Conservation (phyloP, 2,329 filamentous ascomycete species). For the Fusarium albidum region DNA sequence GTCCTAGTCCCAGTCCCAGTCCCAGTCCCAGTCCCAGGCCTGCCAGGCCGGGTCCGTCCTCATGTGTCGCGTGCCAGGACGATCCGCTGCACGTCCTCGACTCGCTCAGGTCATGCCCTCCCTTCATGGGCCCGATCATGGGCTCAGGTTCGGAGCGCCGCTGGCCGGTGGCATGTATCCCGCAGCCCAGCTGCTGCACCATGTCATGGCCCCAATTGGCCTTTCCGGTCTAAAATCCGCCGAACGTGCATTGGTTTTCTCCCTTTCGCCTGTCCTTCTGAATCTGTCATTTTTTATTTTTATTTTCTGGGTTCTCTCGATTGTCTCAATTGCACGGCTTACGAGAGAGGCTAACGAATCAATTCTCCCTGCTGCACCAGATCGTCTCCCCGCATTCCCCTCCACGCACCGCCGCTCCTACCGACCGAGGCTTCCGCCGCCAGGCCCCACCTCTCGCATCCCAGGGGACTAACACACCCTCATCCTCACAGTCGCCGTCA, state of each 20-base stretch:
- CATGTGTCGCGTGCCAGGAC: constrained; percentile 35
- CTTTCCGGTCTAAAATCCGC: constrained; percentile 1
- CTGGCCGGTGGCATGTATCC: constrained; percentile 25
- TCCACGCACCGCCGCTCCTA: constrained; percentile 37
- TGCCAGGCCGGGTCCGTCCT: constrained; percentile 11
- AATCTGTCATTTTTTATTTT: constrained; percentile 12
- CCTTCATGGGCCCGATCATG: constrained; percentile 21
- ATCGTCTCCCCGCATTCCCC: constrained; percentile 37
- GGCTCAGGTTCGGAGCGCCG: constrained; percentile 29
- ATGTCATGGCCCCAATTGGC: constrained; percentile 28
- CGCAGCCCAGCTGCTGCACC: not conserved
- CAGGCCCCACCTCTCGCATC: constrained; percentile 32
- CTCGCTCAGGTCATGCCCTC: constrained; percentile 31
- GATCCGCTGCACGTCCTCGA: constrained; percentile 29
- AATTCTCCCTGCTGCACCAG: constrained; percentile 20
- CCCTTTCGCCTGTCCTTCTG: not conserved
- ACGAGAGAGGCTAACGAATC: not conserved
- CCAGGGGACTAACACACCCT: constrained; percentile 28
- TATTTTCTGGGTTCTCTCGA: constrained; percentile 5
- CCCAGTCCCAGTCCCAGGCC: no score
- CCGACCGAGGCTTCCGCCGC: constrained; percentile 38
- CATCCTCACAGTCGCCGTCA: constrained; percentile 37
- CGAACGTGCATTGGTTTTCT: constrained; percentile 1
- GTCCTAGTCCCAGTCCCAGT: constrained; percentile 3
- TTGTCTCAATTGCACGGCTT: not conserved